phyloP scores from a whole-genome alignment of 345 rosid genomes.

The Gossypioides kirkii region DNA sequence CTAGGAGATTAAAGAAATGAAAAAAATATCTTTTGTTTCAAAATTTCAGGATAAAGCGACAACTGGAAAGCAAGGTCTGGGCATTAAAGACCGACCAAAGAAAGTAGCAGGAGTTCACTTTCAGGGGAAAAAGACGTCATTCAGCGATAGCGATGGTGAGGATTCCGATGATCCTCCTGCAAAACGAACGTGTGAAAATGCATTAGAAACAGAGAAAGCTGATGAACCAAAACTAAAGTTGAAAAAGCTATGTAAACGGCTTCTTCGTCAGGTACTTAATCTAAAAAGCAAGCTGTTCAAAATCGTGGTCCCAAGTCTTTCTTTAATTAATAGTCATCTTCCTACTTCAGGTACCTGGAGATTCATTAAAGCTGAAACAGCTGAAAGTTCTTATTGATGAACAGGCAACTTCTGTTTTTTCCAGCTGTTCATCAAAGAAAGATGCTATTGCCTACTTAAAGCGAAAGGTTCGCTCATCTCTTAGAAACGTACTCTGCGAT shows the following conservation, averaged over 20 bases:
- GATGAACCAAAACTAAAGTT: slow-evolving; percentile 54
- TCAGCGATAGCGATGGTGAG: slow-evolving; percentile 50
- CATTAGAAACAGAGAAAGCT: slow-evolving; percentile 17
- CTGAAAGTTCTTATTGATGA: slow-evolving; percentile 68
- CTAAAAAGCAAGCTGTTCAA: slow-evolving; percentile 1
- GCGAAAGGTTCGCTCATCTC: slow-evolving; percentile 46
- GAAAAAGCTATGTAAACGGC: slow-evolving; percentile 65
- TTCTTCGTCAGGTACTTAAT: slow-evolving; percentile 59
- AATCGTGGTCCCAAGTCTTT: not conserved
- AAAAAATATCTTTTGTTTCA: not conserved
- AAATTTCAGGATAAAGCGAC: slow-evolving; percentile 77
- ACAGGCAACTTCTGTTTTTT: slow-evolving; percentile 43
- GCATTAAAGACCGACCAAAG: slow-evolving; percentile 68
- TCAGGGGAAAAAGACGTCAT: slow-evolving; percentile 71
- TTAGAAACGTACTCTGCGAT: not conserved
- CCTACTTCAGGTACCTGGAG: slow-evolving; percentile 54
- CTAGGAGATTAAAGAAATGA: not conserved
- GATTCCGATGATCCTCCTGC: slow-evolving; percentile 30
- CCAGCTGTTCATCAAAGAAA: slow-evolving; percentile 51
- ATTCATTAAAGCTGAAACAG: slow-evolving; percentile 65
- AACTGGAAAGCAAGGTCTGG: slow-evolving; percentile 93
- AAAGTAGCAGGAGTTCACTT: slow-evolving; percentile 81
- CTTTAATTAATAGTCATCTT: slow-evolving; percentile 3
- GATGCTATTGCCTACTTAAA: slow-evolving; percentile 60
- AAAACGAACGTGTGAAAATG: slow-evolving; percentile 31